A percentile compares a stretch with the other conserved stretches of the same genome.
phyloP scores from a whole-genome alignment of 495 filamentous ascomycete species.

The Talaromyces borbonicus region DNA sequence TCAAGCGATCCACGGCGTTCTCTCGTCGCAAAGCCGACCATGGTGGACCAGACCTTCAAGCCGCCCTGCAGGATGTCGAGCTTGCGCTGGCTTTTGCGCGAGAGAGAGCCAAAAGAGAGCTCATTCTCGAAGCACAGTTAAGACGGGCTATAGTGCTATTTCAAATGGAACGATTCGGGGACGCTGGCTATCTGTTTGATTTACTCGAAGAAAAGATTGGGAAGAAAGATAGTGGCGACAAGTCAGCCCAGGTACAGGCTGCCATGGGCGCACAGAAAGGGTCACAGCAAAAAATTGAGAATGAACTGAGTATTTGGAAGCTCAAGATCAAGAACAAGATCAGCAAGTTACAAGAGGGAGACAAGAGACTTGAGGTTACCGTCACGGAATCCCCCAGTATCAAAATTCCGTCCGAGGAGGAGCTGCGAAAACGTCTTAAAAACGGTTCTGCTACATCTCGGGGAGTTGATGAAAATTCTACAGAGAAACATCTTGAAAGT shows the following conservation, averaged over 20 bases:
- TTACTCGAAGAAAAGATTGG: conserved; percentile 48
- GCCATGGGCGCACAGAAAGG: conserved; percentile 39
- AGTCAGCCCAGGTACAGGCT: conserved; percentile 22
- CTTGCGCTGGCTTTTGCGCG: conserved; percentile 57
- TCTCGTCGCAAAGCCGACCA: conserved; percentile 48
- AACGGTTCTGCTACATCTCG: not conserved
- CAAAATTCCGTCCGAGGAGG: conserved; percentile 33
- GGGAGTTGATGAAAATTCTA: no score
- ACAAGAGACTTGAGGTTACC: conserved; percentile 47
- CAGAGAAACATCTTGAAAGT: no score
- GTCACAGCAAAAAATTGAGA: conserved; percentile 25
- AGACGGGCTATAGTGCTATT: conserved; percentile 68
- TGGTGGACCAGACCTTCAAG: conserved; percentile 34
- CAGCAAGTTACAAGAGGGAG: conserved; percentile 46
- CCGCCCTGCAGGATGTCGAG: conserved; percentile 73
- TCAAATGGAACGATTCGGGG: conserved; percentile 59
- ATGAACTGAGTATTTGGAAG: conserved; percentile 49
- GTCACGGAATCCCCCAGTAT: conserved; percentile 55
- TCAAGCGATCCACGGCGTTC: conserved; percentile 79
- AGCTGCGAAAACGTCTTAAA: conserved; percentile 18
- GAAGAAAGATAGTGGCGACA: conserved; percentile 9
- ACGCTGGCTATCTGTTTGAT: conserved; percentile 63
- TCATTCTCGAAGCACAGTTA: conserved; percentile 72
- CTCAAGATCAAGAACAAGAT: conserved; percentile 43
- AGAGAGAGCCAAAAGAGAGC: conserved; percentile 67